phyloP scores from a whole-genome alignment of 176 grass and related monocot genomes.

The Eragrostis nindensis region DNA sequence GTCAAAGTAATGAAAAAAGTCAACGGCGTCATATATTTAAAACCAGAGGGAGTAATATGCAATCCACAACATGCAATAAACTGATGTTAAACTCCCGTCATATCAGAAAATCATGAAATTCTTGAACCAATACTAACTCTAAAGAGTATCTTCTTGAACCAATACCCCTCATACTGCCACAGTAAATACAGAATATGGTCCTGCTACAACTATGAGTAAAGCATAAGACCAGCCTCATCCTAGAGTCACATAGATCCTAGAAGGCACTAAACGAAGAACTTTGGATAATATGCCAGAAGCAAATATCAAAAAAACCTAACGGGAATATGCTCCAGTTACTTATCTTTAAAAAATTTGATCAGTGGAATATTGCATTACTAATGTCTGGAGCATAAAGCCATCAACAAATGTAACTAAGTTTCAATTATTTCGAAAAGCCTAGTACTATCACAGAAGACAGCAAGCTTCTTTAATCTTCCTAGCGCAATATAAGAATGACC shows the following conservation, averaged over 20 bases:
- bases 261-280: neutral
- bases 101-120: neutral
- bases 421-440: neutral
- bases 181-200: neutral
- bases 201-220: neutral
- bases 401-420: neutral
- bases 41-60: neutral
- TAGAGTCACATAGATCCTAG: neutral
- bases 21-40: too few species aligned
- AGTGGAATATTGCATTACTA: neutral
- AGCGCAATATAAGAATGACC: conserved; percentile 10
- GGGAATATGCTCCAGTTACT: neutral
- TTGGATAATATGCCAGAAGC: neutral
- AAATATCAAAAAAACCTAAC: neutral
- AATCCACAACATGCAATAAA: neutral
- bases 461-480: neutral
- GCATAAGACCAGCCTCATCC: neutral
- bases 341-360: neutral
- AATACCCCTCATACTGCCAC: neutral
- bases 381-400: neutral
- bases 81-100: neutral
- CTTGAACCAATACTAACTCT: neutral
- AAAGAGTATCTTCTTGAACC: neutral
- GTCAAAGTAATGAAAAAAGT: too few species aligned
- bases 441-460: conserved; percentile 1